A percentile compares a stretch with the other conserved stretches of the same genome.
phyloP scores from a whole-genome alignment of 345 rosid genomes.

The Hibiscus mutabilis region DNA sequence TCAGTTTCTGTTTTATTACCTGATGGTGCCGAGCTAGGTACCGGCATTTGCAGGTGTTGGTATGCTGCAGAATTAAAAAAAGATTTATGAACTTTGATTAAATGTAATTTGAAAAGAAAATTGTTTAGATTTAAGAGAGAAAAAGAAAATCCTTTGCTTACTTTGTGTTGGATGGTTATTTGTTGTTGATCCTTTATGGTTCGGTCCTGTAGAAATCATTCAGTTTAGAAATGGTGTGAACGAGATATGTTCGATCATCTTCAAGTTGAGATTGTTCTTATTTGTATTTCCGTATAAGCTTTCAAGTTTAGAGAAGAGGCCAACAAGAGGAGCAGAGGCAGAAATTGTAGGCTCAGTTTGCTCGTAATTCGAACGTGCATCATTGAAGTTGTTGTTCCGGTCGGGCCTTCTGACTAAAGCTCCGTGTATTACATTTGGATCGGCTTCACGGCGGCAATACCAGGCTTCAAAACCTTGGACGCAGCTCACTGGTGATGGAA shows the following conservation, averaged over 20 bases:
- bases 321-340: conserved; percentile 40
- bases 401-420: conserved; percentile 66
- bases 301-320: conserved; percentile 55
- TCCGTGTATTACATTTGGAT: conserved; percentile 49
- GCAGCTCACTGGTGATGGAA: conserved; percentile 35
- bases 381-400: conserved; percentile 40
- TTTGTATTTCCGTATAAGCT: conserved; percentile 24
- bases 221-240: background rate
- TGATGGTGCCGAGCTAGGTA: conserved; percentile 23
- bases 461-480: conserved; percentile 60
- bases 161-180: conserved; percentile 10
- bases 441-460: conserved; percentile 36
- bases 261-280: background rate
- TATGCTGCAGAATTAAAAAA: background rate
- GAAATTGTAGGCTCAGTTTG: conserved; percentile 65
- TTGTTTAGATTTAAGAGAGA: background rate
- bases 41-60: background rate
- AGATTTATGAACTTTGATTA: background rate
- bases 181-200: conserved; percentile 13
- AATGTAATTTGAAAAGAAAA: background rate
- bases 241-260: background rate
- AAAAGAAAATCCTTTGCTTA: background rate
- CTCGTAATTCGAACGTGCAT: conserved; percentile 49
- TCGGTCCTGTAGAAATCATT: background rate
- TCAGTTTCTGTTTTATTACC: conserved; percentile 12